Percentiles rank a stretch among this genome's conserved stretches.
Conservation (phyloP, 495 filamentous ascomycete genomes). For the Neurospora sp. region DNA sequence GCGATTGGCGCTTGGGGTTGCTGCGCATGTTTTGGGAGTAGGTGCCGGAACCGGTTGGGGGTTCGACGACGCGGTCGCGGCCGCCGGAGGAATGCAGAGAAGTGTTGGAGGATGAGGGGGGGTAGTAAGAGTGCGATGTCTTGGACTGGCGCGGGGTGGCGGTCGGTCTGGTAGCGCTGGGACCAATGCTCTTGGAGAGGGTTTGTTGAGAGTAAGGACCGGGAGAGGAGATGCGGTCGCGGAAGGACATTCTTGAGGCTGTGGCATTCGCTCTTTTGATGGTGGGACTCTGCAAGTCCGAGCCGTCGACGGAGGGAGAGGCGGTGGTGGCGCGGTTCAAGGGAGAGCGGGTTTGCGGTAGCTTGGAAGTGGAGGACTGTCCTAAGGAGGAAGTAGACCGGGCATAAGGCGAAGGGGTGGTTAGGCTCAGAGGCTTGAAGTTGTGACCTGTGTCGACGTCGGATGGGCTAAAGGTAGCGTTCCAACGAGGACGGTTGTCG, state of each 20-base stretch:
- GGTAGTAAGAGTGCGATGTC: background rate
- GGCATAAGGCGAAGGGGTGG: conserved; percentile 53
- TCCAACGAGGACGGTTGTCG: conserved; percentile 70
- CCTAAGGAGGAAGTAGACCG: conserved; percentile 34
- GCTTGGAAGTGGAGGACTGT: conserved; percentile 30
- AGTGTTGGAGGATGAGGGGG: background rate
- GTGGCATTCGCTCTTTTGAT: conserved; percentile 15
- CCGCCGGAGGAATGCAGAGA: background rate
- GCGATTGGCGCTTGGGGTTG: conserved; percentile 34
- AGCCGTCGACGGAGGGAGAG: conserved; percentile 23
- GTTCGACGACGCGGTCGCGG: background rate
- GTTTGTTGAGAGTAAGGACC: conserved; percentile 22
- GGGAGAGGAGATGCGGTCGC: conserved; percentile 37
- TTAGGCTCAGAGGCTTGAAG: conserved; percentile 53
- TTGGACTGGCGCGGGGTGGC: background rate
- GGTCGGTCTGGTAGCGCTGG: background rate
- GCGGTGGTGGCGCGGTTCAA: conserved; percentile 30
- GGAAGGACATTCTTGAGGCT: conserved; percentile 34
- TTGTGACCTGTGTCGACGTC: conserved; percentile 59
- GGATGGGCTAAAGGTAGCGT: conserved; percentile 56
- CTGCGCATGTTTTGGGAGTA: conserved; percentile 16
- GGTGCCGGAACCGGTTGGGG: conserved; percentile 20
- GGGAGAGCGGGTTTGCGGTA: conserved; percentile 37
- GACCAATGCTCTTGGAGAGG: conserved; percentile 9
- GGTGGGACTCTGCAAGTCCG: conserved; percentile 16